A percentile compares a stretch with the other conserved stretches of the same genome.
Conservation (phyloP, 306 rosid species). For the Gastrolobium villosum region DNA sequence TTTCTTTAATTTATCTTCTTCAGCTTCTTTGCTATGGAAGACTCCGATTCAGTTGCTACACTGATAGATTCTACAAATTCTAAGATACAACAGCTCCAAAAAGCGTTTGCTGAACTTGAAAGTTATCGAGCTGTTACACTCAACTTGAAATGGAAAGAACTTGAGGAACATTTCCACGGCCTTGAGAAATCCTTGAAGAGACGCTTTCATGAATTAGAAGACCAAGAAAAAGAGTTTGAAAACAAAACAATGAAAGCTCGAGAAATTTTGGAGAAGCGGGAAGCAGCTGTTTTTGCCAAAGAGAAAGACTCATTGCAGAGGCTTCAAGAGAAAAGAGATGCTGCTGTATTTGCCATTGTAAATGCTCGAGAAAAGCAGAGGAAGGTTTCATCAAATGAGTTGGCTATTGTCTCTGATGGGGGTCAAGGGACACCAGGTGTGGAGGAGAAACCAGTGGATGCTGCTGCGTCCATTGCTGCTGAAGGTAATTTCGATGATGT, state of each 20-base stretch:
- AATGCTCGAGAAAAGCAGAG: constrained; percentile 80
- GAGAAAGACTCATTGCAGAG: constrained; percentile 78
- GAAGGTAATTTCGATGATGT: constrained; percentile 58
- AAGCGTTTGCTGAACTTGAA: constrained; percentile 99
- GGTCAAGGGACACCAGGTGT: constrained; percentile 52
- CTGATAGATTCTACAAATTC: constrained; percentile 87
- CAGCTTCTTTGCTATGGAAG: constrained; percentile 86
- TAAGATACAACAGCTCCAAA: constrained; percentile 96
- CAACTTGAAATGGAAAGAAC: constrained; percentile 96
- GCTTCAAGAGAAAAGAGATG: constrained; percentile 92
- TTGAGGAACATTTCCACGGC: constrained; percentile 96
- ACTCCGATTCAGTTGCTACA: constrained; percentile 71
- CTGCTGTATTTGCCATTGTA: constrained; percentile 76
- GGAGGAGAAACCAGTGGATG: constrained; percentile 73
- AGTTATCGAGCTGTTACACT: constrained; percentile 89
- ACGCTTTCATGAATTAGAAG: constrained; percentile 96
- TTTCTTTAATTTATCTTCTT: constrained; percentile 44
- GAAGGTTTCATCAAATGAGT: constrained; percentile 69
- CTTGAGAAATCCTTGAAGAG: constrained; percentile 97
- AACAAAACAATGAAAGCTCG: constrained; percentile 76
- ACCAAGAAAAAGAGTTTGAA: constrained; percentile 91
- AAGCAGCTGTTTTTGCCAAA: constrained; percentile 79
- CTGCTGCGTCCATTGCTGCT: constrained; percentile 56
- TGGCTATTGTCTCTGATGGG: constrained; percentile 55
- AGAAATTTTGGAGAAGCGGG: constrained; percentile 73